Percentiles rank a stretch among this genome's conserved stretches.
These are phyloP conservation scores for Pythium vanterpoolii DNA, from an alignment of 352 stramenopile genomes.

Conservation along the genomic window DNA sequence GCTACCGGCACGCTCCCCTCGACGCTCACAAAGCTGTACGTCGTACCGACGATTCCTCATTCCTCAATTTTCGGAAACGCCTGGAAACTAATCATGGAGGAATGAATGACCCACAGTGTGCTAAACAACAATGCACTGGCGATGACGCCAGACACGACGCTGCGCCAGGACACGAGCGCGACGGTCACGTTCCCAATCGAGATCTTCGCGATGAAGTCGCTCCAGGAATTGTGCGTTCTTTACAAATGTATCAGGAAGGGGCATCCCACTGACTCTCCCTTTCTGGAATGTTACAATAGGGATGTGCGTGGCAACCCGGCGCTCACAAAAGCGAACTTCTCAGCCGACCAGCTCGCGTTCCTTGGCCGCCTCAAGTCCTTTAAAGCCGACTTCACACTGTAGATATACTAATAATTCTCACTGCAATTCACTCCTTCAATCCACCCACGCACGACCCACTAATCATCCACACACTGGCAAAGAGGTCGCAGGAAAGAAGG, in stretches of 20 bases:
- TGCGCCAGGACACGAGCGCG: slow-evolving; percentile 13
- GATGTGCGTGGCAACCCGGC: slow-evolving; percentile 14
- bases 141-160: not conserved
- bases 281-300: not conserved
- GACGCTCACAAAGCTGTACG: slow-evolving; percentile 18
- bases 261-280: not conserved
- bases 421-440: not conserved
- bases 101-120: slow-evolving; percentile 3
- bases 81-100: not conserved
- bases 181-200: slow-evolving; percentile 3
- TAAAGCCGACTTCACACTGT: slow-evolving; percentile 16
- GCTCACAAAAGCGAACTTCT: slow-evolving; percentile 15
- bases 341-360: slow-evolving; percentile 19
- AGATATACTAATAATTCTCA: not conserved
- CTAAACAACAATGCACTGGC: slow-evolving; percentile 24
- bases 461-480: not conserved
- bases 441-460: no score
- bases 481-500: slow-evolving; percentile 9
- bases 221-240: slow-evolving; percentile 10
- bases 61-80: not conserved
- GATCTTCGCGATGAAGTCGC: slow-evolving; percentile 15
- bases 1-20: slow-evolving; percentile 2
- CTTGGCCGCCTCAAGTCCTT: slow-evolving; percentile 13
- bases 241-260: not conserved
- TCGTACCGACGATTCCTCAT: no score